Percentiles rank a stretch among this genome's conserved stretches.
phyloP scores from a whole-genome alignment of 78 protist genomes.

The Planoprotostelium fungivorum region DNA sequence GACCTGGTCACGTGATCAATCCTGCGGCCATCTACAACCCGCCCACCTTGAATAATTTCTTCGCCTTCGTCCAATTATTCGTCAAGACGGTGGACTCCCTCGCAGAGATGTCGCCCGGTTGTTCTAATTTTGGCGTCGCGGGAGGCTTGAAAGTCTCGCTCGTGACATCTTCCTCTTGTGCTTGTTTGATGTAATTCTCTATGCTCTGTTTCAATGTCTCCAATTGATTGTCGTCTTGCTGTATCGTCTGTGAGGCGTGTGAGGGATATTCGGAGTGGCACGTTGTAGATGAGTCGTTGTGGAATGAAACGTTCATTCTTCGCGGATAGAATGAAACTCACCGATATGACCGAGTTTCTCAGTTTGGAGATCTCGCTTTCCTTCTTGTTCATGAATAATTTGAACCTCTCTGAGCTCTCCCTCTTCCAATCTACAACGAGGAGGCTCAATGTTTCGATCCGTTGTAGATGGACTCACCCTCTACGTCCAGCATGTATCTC shows the following conservation, averaged over 20 bases:
- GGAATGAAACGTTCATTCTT: too few relatives aligned
- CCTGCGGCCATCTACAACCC: not conserved
- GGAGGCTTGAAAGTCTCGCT: not conserved
- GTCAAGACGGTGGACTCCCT: not conserved
- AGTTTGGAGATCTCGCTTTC: not conserved
- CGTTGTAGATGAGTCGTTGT: not conserved
- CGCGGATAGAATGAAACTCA: too few relatives aligned
- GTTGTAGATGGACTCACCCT: not conserved
- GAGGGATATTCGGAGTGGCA: not conserved
- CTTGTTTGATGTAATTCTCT: not conserved
- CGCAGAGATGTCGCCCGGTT: not conserved
- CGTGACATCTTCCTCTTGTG: not conserved
- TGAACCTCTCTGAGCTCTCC: not conserved
- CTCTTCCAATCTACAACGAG: not conserved
- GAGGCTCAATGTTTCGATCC: not conserved
- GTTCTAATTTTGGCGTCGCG: not conserved
- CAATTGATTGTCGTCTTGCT: not conserved
- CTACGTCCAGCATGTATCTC: not conserved
- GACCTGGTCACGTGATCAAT: not conserved
- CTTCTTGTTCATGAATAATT: not conserved
- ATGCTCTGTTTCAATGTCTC: not conserved
- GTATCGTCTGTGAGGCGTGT: not conserved
- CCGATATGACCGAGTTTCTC: not conserved
- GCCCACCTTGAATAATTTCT: not conserved
- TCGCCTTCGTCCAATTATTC: not conserved